Conservation (phyloP, 2,329 filamentous ascomycete genomes). For the Stenocarpella maydis region DNA sequence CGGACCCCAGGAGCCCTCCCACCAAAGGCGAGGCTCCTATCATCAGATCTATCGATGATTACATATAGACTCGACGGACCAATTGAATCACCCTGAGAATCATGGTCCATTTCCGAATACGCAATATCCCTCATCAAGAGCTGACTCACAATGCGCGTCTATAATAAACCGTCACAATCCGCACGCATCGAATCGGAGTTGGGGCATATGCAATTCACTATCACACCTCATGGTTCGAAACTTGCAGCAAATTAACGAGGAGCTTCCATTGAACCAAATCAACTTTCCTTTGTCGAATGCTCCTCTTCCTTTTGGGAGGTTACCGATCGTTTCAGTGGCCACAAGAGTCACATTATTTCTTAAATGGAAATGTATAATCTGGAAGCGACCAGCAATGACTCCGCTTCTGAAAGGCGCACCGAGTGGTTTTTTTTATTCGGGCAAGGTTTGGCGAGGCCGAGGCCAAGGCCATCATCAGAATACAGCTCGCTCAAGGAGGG, state of each 20-base stretch:
- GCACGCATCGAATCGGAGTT: conserved; percentile 31
- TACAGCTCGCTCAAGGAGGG: conserved; percentile 18
- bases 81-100: not conserved
- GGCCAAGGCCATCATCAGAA: conserved; percentile 20
- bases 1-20: conserved; percentile 78
- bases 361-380: conserved; percentile 49
- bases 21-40: conserved; percentile 79
- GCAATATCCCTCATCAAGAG: conserved; percentile 17
- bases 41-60: conserved; percentile 78
- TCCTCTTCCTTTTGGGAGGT: conserved; percentile 1
- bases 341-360: conserved; percentile 35
- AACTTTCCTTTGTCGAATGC: conserved; percentile 32
- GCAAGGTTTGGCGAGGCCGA: conserved; percentile 5
- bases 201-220: not conserved
- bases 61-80: conserved; percentile 62
- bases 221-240: conserved; percentile 1
- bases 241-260: conserved; percentile 30
- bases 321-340: conserved; percentile 34
- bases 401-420: conserved; percentile 32
- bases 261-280: conserved; percentile 30
- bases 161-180: conserved; percentile 20
- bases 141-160: conserved; percentile 19
- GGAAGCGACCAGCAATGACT: conserved; percentile 31
- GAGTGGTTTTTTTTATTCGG: conserved; percentile 13
- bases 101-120: not conserved